Conservation (phyloP, 2,329 filamentous ascomycete species). For the Neurospora sp. region DNA sequence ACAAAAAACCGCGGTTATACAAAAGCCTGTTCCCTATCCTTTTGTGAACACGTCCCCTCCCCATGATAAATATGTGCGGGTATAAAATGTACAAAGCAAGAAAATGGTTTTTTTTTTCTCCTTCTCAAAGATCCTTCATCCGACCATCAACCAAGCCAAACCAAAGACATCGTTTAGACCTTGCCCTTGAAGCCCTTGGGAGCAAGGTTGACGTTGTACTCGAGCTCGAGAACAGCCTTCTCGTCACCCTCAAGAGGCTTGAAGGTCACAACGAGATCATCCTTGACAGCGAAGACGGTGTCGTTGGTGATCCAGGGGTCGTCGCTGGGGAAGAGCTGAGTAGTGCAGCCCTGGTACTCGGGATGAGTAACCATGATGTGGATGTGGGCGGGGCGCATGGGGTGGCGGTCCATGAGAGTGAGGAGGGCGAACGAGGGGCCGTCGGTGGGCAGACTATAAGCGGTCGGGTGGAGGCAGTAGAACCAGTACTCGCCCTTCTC, state of each 20-base stretch:
- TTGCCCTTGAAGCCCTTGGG: constrained; percentile 23
- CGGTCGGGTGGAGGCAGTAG: constrained; percentile 45
- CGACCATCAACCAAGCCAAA: background rate
- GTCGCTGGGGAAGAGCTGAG: constrained; percentile 63
- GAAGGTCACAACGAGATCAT: constrained; percentile 28
- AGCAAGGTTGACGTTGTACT: constrained; percentile 27
- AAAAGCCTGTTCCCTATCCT: background rate
- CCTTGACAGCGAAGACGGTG: constrained; percentile 44
- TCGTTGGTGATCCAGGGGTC: constrained; percentile 49
- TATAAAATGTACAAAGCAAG: background rate
- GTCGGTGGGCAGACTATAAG: constrained; percentile 29
- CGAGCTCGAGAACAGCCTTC: constrained; percentile 26
- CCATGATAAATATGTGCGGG: background rate
- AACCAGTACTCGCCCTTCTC: constrained; percentile 49
- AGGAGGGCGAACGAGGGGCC: constrained; percentile 45
- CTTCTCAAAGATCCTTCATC: background rate
- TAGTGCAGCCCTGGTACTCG: constrained; percentile 27
- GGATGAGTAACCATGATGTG: constrained; percentile 41
- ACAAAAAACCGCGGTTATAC: background rate
- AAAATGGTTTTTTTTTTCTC: background rate
- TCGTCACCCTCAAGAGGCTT: constrained; percentile 22
- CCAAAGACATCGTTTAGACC: constrained; percentile 3
- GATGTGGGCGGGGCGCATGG: constrained; percentile 49
- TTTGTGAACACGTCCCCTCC: background rate
- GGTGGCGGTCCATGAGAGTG: constrained; percentile 42